Evolutionary conservation across 139 green algal species (phyloP), one percentile per base, ranked within the genome.

Genomic region (Parachlorella kessleri): DNA sequence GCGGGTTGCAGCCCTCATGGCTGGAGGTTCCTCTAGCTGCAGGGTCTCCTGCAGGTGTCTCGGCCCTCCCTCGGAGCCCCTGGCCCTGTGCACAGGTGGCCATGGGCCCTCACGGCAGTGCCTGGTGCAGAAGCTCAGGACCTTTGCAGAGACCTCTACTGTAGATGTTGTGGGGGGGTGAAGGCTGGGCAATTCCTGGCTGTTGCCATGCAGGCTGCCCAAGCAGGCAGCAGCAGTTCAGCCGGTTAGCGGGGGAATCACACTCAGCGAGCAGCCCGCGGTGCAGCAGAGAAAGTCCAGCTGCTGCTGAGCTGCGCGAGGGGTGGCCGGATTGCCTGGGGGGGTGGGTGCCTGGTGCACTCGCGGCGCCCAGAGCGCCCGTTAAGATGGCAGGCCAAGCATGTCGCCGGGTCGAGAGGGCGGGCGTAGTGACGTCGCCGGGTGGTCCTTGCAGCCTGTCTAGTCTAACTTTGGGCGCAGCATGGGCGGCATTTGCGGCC

Each of bases 181-280:
- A 33, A 7, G 28, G 24, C 24, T 7, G 23, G 7, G 28, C 8
- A 33, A 33, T 33, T 7, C 63, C 63, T 30, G 63, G 24, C 24
- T 30, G 63, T 8, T 1, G 5, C 37, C 3, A 14, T 37, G 76
- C 68, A 77, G 78, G 55, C 71, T 83, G 71, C 78, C 78, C 63
- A 74, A 72, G 68, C 33, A 75, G 0, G 74, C 81, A 35, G 32
- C 81, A 48, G 41, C 73, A 24, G 40, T 36, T 48, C 75, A 77
- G 55, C 74, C 81, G 2, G 55, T 59, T 14, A 28, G 66, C 0
- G 74, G 66, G 54, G 81, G 75, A 48, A 81, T 86, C 54, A 75
- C 82, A 63, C 72, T 86, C 53, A 66, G 32, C 14, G 81, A 86
- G 64, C 55, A 74, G 75, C 75, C 81, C 1, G 66, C 74, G 21